Evolutionary conservation across 441 rosid species (phyloP).

Genomic region (Brassica hybrid): DNA sequence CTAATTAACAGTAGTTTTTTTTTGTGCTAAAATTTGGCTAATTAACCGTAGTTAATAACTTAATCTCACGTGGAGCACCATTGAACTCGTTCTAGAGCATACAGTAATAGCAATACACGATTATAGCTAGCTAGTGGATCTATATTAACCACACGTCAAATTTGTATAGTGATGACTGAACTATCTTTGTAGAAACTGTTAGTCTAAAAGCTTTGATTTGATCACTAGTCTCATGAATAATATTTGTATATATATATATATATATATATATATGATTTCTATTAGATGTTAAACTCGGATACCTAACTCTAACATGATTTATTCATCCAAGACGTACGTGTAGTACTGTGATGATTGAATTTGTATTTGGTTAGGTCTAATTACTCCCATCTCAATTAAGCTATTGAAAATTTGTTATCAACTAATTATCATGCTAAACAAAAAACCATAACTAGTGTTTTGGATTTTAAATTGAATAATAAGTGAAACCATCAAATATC

Average conservation of each 20-base stretch:
- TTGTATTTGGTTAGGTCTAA: background rate
- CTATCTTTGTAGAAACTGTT: constrained; percentile 3
- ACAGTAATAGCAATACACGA: background rate
- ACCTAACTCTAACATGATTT: background rate
- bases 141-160: background rate
- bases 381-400: background rate
- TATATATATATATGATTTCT: background rate
- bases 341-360: background rate
- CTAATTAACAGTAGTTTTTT: background rate
- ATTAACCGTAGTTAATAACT: background rate
- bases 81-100: background rate
- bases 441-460: background rate
- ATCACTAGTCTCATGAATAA: background rate
- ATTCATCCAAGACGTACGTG: background rate
- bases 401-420: background rate
- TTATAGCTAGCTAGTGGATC: background rate
- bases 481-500: background rate
- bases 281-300: background rate
- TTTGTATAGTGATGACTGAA: background rate
- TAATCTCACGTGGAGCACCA: background rate
- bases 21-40: too few species aligned
- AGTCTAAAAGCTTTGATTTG: background rate
- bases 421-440: background rate
- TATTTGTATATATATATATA: too few species aligned
- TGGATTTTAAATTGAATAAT: constrained; percentile 2